Evolutionary conservation across 129 eudicot species (phyloP).

Genomic region (Oenanthe sinensis): DNA sequence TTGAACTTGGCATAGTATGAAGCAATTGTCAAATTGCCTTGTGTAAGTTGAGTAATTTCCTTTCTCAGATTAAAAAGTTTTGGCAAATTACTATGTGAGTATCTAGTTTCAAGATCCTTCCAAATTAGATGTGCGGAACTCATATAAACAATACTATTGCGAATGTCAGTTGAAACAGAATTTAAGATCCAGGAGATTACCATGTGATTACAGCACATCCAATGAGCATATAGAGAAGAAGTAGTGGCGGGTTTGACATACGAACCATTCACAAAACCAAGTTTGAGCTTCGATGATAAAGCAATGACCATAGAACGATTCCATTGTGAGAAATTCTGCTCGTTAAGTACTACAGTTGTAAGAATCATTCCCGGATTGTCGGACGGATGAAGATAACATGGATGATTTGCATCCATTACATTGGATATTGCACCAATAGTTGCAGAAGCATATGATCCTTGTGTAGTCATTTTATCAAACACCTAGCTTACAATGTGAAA

Average conservation of each 20-base stretch:
- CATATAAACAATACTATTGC: not conserved
- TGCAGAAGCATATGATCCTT: no score
- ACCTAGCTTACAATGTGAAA: no score
- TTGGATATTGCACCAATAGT: not conserved
- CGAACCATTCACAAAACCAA: not conserved
- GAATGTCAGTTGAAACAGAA: not conserved
- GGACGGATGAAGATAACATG: not conserved
- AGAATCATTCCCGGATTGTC: not conserved
- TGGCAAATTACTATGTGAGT: not conserved
- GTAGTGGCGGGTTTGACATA: accelerated
- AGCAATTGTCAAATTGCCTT: not conserved
- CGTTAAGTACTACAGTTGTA: not conserved
- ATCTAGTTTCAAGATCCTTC: not conserved
- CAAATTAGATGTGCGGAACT: not conserved
- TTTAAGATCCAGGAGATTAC: not conserved
- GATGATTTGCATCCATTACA: not conserved
- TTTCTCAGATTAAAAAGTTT: not conserved
- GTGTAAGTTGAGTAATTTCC: not conserved
- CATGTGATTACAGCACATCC: not conserved
- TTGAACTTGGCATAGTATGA: not conserved
- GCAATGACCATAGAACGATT: not conserved
- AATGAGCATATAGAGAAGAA: not conserved
- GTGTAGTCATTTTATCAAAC: no score
- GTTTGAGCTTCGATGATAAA: not conserved
- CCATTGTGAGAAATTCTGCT: not conserved